A percentile compares a stretch with the other conserved stretches of the same genome.
Conservation (phyloP, 2,329 filamentous ascomycete species). For the Colletotrichum musicola region DNA sequence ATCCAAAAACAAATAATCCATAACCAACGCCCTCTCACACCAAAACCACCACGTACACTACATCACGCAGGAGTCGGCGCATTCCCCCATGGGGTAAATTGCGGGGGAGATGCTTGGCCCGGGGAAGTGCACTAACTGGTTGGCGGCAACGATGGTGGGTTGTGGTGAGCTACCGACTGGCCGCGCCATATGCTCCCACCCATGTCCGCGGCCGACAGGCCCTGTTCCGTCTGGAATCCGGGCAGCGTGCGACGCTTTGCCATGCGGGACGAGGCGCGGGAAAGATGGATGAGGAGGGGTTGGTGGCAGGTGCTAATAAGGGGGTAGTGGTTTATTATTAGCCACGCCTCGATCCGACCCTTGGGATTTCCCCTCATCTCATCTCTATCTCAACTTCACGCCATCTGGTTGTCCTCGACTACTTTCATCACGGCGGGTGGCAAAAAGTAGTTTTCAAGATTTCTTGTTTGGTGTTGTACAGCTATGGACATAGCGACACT, state of each 20-base stretch:
- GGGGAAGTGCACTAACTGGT: conserved; percentile 4
- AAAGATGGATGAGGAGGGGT: conserved; percentile 34
- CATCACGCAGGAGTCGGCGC: too few species aligned
- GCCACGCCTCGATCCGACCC: conserved; percentile 13
- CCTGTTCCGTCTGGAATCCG: conserved; percentile 6
- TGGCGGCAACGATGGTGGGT: neutral
- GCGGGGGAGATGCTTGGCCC: conserved; percentile 8
- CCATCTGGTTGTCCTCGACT: neutral
- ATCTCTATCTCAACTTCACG: conserved; percentile 32
- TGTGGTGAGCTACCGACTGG: conserved; percentile 17
- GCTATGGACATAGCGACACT: conserved; percentile 24
- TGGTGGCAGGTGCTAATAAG: neutral
- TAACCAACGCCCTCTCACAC: too few species aligned
- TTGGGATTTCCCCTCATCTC: conserved; percentile 7
- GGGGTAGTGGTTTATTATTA: conserved; percentile 9
- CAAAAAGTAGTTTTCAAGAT: neutral
- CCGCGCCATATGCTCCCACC: neutral
- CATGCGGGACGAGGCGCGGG: conserved; percentile 23
- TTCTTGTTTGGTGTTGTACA: conserved; percentile 30
- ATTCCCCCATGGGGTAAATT: neutral
- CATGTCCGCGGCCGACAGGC: conserved; percentile 5
- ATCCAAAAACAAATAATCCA: too few species aligned
- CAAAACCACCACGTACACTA: too few species aligned
- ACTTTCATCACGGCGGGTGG: neutral
- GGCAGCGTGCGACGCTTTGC: conserved; percentile 27